These are phyloP conservation scores for Noccaea bulbosa DNA, from an alignment of 345 rosid species.

Conservation along the genomic window DNA sequence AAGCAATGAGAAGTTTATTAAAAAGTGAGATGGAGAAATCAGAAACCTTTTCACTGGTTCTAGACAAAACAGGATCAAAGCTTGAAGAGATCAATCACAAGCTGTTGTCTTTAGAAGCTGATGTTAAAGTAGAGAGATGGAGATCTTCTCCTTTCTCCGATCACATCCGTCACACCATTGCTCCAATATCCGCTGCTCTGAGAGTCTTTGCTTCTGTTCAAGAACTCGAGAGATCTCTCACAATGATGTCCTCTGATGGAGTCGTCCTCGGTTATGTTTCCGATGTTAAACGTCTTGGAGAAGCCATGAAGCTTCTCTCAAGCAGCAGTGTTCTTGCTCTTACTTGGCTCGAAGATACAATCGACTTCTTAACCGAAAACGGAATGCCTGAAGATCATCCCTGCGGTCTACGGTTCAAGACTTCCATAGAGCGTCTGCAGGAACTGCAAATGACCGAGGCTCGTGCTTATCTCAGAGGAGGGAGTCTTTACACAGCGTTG, in stretches of 20 bases:
- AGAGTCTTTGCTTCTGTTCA: slow-evolving; percentile 52
- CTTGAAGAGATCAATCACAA: slow-evolving; percentile 47
- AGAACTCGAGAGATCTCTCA: slow-evolving; percentile 57
- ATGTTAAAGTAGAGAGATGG: slow-evolving; percentile 48
- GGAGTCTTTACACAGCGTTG: slow-evolving; percentile 52
- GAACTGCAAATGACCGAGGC: slow-evolving; percentile 50
- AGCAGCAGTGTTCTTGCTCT: slow-evolving; percentile 69
- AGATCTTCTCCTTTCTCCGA: slow-evolving; percentile 50
- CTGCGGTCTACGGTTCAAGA: slow-evolving; percentile 50
- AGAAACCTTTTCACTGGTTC: slow-evolving; percentile 49
- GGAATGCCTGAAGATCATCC: slow-evolving; percentile 45
- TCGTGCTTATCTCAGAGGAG: slow-evolving; percentile 51
- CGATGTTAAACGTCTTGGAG: slow-evolving; percentile 58
- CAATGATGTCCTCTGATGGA: slow-evolving; percentile 24
- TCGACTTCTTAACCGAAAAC: slow-evolving; percentile 53
- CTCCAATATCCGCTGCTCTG: slow-evolving; percentile 64
- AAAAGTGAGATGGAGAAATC: slow-evolving; percentile 65
- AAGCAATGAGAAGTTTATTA: slow-evolving; percentile 53
- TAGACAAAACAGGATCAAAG: slow-evolving; percentile 51
- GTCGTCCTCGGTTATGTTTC: slow-evolving; percentile 49
- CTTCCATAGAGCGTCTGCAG: slow-evolving; percentile 48
- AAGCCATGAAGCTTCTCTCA: slow-evolving; percentile 64
- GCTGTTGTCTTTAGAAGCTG: slow-evolving; percentile 52
- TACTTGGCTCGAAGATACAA: slow-evolving; percentile 68
- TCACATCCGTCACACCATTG: slow-evolving; percentile 57